Evolutionary conservation across 2,329 filamentous ascomycete genomes (phyloP).

Genomic region (Coccinonectria pachysandricola): DNA sequence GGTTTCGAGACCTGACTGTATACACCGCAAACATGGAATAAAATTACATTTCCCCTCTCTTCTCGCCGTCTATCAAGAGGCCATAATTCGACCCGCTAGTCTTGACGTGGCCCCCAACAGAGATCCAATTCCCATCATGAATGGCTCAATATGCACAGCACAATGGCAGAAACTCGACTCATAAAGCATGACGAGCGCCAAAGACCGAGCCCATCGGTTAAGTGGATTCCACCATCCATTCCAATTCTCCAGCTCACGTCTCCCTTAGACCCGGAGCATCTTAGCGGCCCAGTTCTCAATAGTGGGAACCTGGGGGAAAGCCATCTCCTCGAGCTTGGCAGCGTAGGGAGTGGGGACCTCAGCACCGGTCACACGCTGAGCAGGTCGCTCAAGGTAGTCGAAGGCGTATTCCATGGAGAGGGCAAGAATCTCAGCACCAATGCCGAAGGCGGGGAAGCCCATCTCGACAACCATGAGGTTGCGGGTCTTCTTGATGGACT

Average conservation of each 20-base stretch:
- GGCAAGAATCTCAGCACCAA: slow-evolving; percentile 85
- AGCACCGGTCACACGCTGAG: slow-evolving; percentile 87
- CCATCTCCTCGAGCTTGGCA: slow-evolving; percentile 84
- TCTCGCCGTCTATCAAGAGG: slow-evolving; percentile 27
- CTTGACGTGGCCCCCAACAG: no score
- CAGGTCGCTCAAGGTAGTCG: slow-evolving; percentile 92
- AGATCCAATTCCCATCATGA: no score
- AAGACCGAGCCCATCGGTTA: no score
- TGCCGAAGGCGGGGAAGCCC: slow-evolving; percentile 91
- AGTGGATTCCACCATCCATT: slow-evolving; percentile 8
- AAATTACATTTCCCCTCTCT: slow-evolving; percentile 30
- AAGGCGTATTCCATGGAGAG: slow-evolving; percentile 96
- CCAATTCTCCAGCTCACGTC: slow-evolving; percentile 5
- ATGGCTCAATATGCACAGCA: no score
- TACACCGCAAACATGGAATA: slow-evolving; percentile 30
- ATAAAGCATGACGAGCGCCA: no score
- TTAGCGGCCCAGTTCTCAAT: slow-evolving; percentile 86
- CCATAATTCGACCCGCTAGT: no score
- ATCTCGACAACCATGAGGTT: slow-evolving; percentile 87
- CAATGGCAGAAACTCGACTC: no score
- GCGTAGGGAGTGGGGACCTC: slow-evolving; percentile 97
- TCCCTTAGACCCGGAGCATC: slow-evolving; percentile 63
- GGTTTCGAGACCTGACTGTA: slow-evolving; percentile 21
- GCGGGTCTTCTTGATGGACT: slow-evolving; percentile 97
- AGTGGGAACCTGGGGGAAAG: slow-evolving; percentile 81